phyloP scores from a whole-genome alignment of 805 yeast species.

The Schwanniomyces polymorphus region DNA sequence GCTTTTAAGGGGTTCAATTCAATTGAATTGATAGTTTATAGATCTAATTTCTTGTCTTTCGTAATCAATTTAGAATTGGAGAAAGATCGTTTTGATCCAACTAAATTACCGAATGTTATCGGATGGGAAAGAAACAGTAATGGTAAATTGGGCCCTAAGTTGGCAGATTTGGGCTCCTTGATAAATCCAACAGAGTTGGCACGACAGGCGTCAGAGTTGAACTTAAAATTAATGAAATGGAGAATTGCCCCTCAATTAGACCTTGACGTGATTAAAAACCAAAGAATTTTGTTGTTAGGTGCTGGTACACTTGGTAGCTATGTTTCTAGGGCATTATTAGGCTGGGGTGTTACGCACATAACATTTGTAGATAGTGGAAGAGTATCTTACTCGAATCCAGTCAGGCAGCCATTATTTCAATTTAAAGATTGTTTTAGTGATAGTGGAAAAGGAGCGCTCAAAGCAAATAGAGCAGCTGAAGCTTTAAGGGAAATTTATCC shows the following conservation, averaged over 20 bases:
- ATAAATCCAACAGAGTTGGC: conserved; percentile 82
- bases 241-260: conserved; percentile 82
- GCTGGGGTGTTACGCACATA: conserved; percentile 90
- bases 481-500: conserved; percentile 78
- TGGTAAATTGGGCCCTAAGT: conserved; percentile 76
- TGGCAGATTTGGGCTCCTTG: conserved; percentile 78
- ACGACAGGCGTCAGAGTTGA: conserved; percentile 89
- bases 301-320: conserved; percentile 96
- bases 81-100: conserved; percentile 3
- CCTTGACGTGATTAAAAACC: conserved; percentile 58
- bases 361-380: conserved; percentile 89
- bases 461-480: conserved; percentile 77
- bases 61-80: conserved; percentile 15
- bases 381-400: conserved; percentile 93
- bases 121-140: conserved; percentile 91
- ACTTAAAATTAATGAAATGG: conserved; percentile 95
- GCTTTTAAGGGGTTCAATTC: conserved; percentile 22
- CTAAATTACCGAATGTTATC: conserved; percentile 43
- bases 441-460: conserved; percentile 59
- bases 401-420: conserved; percentile 82
- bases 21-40: conserved; percentile 23
- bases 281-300: conserved; percentile 79
- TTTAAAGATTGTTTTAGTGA: conserved; percentile 80
- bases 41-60: conserved; percentile 16
- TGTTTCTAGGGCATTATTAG: conserved; percentile 80